phyloP scores from a whole-genome alignment of 73 alveolate genomes.

The Diophrys appendiculata region DNA sequence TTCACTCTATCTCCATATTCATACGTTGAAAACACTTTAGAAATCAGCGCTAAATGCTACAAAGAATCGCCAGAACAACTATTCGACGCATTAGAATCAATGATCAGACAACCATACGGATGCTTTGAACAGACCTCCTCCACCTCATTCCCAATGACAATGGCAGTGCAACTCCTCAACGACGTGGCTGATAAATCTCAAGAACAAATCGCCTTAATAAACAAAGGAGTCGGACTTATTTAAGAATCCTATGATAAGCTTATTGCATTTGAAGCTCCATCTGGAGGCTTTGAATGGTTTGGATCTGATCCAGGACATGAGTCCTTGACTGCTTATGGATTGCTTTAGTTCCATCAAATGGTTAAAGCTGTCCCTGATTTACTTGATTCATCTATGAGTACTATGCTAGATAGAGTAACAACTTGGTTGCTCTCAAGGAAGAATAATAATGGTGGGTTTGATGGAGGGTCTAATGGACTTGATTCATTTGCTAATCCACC shows the following conservation, averaged over 20 bases:
- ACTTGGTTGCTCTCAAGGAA: conserved; percentile 32
- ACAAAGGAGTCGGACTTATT: conserved; percentile 22
- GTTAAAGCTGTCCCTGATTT: conserved; percentile 18
- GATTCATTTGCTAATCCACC: conserved; percentile 65
- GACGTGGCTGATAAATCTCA: conserved; percentile 19
- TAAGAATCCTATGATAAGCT: conserved; percentile 18
- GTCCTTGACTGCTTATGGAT: conserved; percentile 60
- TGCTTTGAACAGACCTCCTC: conserved; percentile 66
- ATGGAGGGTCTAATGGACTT: conserved; percentile 5
- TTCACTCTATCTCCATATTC: conserved; percentile 20
- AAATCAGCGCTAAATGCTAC: conserved; percentile 35
- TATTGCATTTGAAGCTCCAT: conserved; percentile 2
- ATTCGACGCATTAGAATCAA: conserved; percentile 38
- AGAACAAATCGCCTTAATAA: conserved; percentile 23
- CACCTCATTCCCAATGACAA: conserved; percentile 57
- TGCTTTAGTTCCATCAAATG: conserved; percentile 49
- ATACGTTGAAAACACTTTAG: conserved; percentile 27
- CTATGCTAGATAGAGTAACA: conserved; percentile 17
- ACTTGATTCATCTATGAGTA: conserved; percentile 25
- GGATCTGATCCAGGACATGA: conserved; percentile 59
- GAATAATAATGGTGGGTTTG: conserved; percentile 39
- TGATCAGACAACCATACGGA: conserved; percentile 59
- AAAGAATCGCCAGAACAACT: not conserved
- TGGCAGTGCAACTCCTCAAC: conserved; percentile 46
- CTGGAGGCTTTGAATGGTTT: conserved; percentile 59